These are phyloP conservation scores for Simplicillium sp. DNA, from an alignment of 2,329 filamentous ascomycete genomes.

Conservation along the genomic window DNA sequence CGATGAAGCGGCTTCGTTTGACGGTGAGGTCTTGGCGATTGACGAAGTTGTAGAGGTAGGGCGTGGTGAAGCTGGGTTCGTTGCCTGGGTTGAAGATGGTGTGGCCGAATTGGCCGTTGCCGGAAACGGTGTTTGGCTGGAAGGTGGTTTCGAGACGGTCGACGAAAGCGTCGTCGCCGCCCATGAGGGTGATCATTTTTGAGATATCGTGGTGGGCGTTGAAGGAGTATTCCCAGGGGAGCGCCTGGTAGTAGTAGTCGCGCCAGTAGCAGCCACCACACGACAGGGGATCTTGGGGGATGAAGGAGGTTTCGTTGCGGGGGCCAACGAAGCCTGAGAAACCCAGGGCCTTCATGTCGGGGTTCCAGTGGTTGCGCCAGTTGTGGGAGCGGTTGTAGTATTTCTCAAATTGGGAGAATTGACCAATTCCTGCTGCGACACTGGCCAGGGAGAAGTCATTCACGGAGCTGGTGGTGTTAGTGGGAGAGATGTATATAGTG, in stretches of 20 bases:
- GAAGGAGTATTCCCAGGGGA: slow-evolving; percentile 58
- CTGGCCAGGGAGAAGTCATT: slow-evolving; percentile 62
- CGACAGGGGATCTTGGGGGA: slow-evolving; percentile 43
- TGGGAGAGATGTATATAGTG: not conserved
- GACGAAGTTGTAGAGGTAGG: slow-evolving; percentile 61
- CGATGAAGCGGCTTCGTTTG: slow-evolving; percentile 45
- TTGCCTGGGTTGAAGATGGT: slow-evolving; percentile 60
- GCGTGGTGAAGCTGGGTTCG: slow-evolving; percentile 57
- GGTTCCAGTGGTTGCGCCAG: slow-evolving; percentile 67
- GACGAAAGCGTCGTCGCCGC: slow-evolving; percentile 46
- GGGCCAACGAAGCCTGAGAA: slow-evolving; percentile 61
- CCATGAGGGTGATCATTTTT: slow-evolving; percentile 41
- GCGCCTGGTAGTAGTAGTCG: slow-evolving; percentile 48
- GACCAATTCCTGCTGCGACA: slow-evolving; percentile 50
- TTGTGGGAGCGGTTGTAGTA: slow-evolving; percentile 56
- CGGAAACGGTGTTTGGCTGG: slow-evolving; percentile 31
- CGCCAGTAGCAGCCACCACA: slow-evolving; percentile 60
- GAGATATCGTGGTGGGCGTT: slow-evolving; percentile 59
- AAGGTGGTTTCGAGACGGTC: slow-evolving; percentile 53
- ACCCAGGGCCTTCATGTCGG: slow-evolving; percentile 42
- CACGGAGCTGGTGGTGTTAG: slow-evolving; percentile 27
- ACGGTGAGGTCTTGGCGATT: slow-evolving; percentile 54
- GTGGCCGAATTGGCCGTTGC: slow-evolving; percentile 33
- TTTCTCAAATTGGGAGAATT: slow-evolving; percentile 37
- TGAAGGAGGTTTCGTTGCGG: slow-evolving; percentile 40